Conservation (phyloP, 441 rosid species). For the Erysimum cheiri region DNA sequence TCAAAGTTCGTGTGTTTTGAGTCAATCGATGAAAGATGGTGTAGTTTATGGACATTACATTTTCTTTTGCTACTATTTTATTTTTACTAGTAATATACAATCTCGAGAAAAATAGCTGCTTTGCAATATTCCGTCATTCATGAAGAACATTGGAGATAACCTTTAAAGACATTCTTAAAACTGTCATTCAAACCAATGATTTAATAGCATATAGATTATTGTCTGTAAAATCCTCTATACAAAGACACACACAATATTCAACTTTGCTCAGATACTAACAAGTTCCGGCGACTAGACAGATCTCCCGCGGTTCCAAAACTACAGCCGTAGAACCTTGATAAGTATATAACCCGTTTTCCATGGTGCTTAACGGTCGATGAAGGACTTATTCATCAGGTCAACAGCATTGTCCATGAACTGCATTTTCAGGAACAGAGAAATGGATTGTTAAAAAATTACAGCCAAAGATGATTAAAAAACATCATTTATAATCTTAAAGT, state of each 20-base stretch:
- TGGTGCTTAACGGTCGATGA: conserved; percentile 64
- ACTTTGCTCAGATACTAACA: conserved; percentile 32
- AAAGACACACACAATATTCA: conserved; percentile 25
- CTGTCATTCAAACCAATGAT: conserved; percentile 14
- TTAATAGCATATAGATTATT: conserved; percentile 16
- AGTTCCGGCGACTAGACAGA: conserved; percentile 18
- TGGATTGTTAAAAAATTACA: conserved; percentile 11
- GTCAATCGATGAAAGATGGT: no score
- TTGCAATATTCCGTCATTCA: background rate
- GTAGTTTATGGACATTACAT: no score
- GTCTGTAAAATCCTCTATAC: conserved; percentile 33
- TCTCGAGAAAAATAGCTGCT: no score
- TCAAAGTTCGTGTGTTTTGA: no score
- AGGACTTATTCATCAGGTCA: conserved; percentile 83
- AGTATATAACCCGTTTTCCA: background rate
- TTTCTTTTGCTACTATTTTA: no score
- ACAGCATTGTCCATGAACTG: conserved; percentile 94
- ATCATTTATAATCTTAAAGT: background rate
- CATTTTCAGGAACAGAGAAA: conserved; percentile 42
- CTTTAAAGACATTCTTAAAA: conserved; percentile 10
- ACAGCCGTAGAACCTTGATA: conserved; percentile 23
- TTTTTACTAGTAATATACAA: no score
- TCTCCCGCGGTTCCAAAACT: conserved; percentile 39
- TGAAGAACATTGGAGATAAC: background rate
- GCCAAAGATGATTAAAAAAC: background rate